phyloP scores from a whole-genome alignment of 352 stramenopile species.

The Phytophthora idaei region DNA sequence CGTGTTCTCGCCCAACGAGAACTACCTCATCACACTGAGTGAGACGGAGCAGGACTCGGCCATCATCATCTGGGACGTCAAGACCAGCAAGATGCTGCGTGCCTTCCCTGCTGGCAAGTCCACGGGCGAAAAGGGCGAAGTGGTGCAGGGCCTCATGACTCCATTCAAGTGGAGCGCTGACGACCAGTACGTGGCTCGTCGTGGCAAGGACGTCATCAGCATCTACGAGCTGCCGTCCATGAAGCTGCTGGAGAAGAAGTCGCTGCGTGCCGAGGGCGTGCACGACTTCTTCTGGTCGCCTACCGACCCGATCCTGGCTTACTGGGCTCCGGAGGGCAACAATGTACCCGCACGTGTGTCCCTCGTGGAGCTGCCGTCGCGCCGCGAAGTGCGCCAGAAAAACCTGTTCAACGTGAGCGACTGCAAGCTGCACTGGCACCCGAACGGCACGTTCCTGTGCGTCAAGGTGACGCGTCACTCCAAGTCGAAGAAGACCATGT shows the following conservation, averaged over 20 bases:
- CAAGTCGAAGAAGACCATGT: constrained; percentile 98
- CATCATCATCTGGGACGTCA: constrained; percentile 98
- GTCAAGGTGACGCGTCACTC: constrained; percentile 90
- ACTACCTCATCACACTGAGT: constrained; percentile 97
- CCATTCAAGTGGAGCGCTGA: constrained; percentile 97
- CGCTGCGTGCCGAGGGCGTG: constrained; percentile 93
- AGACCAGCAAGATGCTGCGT: constrained; percentile 87
- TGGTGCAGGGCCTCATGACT: constrained; percentile 83
- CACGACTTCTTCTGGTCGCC: constrained; percentile 98
- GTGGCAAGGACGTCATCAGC: constrained; percentile 92
- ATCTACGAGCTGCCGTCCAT: constrained; percentile 97
- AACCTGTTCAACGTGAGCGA: constrained; percentile 98
- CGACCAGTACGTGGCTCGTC: constrained; percentile 95
- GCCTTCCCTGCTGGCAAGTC: constrained; percentile 84
- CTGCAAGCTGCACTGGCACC: constrained; percentile 96
- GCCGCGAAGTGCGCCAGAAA: constrained; percentile 96
- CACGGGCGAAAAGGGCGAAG: constrained; percentile 69
- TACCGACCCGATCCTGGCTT: constrained; percentile 94
- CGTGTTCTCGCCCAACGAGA: constrained; percentile 96
- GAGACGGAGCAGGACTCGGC: constrained; percentile 93
- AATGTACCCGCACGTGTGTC: constrained; percentile 96
- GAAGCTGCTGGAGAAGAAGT: constrained; percentile 98
- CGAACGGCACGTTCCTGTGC: constrained; percentile 94
- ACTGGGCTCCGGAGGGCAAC: constrained; percentile 96
- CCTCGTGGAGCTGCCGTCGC: constrained; percentile 95